A percentile compares a stretch with the other conserved stretches of the same genome.
These are phyloP conservation scores for Septoria petroselini DNA, from an alignment of 2,329 filamentous ascomycete genomes.

Conservation along the genomic window DNA sequence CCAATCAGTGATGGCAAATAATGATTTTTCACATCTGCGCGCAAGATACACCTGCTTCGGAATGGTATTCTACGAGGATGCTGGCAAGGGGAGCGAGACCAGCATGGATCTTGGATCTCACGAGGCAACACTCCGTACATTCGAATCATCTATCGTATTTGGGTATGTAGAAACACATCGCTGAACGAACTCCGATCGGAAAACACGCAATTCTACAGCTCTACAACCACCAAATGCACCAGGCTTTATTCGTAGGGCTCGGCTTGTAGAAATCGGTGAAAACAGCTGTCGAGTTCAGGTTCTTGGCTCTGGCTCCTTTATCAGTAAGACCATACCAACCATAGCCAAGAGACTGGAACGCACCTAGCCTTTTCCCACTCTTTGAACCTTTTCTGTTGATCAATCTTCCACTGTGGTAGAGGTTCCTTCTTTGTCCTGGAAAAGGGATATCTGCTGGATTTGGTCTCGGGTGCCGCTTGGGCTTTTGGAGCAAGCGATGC, in stretches of 20 bases:
- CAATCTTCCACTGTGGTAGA: slow-evolving; percentile 3
- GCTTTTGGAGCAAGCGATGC: background rate
- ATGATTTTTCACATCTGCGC: too few species aligned
- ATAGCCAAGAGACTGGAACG: background rate
- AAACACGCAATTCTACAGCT: too few species aligned
- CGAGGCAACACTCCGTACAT: too few species aligned
- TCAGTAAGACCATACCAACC: background rate
- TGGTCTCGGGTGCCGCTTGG: background rate
- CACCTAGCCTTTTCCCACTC: slow-evolving; percentile 11
- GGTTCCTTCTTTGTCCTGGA: background rate
- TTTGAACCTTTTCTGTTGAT: slow-evolving; percentile 8
- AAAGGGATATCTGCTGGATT: background rate
- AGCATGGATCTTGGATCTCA: too few species aligned
- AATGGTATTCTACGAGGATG: too few species aligned
- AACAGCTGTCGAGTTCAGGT: background rate
- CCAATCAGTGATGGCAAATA: too few species aligned
- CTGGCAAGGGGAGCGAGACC: too few species aligned
- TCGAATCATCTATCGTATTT: too few species aligned
- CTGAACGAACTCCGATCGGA: too few species aligned
- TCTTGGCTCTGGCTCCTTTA: background rate
- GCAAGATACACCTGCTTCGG: too few species aligned
- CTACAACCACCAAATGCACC: slow-evolving; percentile 12
- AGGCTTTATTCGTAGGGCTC: slow-evolving; percentile 7
- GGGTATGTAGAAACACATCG: too few species aligned
- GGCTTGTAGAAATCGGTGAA: slow-evolving; percentile 7